phyloP scores from a whole-genome alignment of 2,329 filamentous ascomycete genomes.

The Thermothelomyces thermophilus region DNA sequence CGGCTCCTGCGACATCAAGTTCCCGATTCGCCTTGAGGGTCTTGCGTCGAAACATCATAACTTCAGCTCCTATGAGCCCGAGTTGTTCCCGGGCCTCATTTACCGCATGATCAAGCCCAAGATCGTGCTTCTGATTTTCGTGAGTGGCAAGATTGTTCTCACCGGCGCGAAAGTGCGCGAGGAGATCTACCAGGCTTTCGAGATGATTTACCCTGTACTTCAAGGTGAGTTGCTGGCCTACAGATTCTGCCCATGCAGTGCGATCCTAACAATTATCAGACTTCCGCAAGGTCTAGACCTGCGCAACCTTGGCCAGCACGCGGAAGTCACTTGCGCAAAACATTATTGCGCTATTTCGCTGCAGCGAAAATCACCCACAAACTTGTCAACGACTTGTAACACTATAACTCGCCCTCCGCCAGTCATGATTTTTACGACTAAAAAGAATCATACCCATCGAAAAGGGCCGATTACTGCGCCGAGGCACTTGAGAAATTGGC shows the following conservation, averaged over 20 bases:
- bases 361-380: neutral
- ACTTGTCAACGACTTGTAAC: slow-evolving; percentile 18
- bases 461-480: slow-evolving; percentile 15
- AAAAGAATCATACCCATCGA: slow-evolving; percentile 17
- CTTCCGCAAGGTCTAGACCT: slow-evolving; percentile 26
- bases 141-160: slow-evolving; percentile 95
- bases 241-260: neutral
- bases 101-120: slow-evolving; percentile 99
- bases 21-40: slow-evolving; percentile 94
- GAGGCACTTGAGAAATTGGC: slow-evolving; percentile 8
- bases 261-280: slow-evolving; percentile 20
- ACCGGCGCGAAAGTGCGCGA: slow-evolving; percentile 97
- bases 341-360: no score
- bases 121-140: slow-evolving; percentile 96
- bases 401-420: slow-evolving; percentile 13
- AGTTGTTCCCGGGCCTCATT: slow-evolving; percentile 97
- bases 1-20: slow-evolving; percentile 98
- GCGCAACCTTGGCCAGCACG: neutral
- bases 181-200: slow-evolving; percentile 95
- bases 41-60: slow-evolving; percentile 96
- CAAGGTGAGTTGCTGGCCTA: slow-evolving; percentile 54
- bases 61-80: slow-evolving; percentile 98
- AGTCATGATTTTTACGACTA: slow-evolving; percentile 25
- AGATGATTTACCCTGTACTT: slow-evolving; percentile 94
- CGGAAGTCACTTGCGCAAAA: neutral